A percentile compares a stretch with the other conserved stretches of the same genome.
Conservation (phyloP, 2,329 filamentous ascomycete species). For the Diaporthe australafricana region DNA sequence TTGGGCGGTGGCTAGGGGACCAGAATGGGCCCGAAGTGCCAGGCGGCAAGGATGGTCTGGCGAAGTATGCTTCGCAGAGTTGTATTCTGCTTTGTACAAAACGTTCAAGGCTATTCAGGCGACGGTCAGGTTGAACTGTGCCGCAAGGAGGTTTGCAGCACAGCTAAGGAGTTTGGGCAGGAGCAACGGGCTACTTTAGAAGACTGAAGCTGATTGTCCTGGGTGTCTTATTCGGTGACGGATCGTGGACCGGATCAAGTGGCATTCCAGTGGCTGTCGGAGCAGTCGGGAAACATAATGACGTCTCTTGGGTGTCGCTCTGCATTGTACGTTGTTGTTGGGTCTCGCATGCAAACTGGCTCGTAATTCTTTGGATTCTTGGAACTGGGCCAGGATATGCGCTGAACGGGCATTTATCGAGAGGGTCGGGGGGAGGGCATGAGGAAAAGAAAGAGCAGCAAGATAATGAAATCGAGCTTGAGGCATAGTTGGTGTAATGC, state of each 20-base stretch:
- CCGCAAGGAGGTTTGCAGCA: constrained; percentile 19
- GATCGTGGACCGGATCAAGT: not conserved
- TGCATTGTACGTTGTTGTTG: not conserved
- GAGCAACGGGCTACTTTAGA: constrained; percentile 17
- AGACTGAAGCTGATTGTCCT: not conserved
- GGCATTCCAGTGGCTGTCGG: not conserved
- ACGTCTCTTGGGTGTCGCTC: not conserved
- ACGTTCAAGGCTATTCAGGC: not conserved
- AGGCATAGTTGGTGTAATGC: not conserved
- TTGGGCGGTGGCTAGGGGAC: not conserved
- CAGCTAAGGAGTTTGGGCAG: constrained; percentile 25
- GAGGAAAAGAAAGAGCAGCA: too few relatives aligned
- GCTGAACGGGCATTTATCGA: not conserved
- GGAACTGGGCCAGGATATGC: not conserved
- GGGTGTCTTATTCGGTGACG: not conserved
- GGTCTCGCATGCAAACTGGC: not conserved
- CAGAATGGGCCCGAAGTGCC: not conserved
- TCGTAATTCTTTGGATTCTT: not conserved
- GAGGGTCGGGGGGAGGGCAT: not conserved
- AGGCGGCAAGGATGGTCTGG: not conserved
- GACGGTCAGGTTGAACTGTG: constrained; percentile 20
- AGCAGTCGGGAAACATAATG: not conserved
- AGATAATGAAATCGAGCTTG: not conserved
- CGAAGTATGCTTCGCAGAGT: not conserved
- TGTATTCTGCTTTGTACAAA: constrained; percentile 15